These are phyloP conservation scores for Aquilaria agallochum DNA, from an alignment of 441 rosid genomes.

Conservation along the genomic window DNA sequence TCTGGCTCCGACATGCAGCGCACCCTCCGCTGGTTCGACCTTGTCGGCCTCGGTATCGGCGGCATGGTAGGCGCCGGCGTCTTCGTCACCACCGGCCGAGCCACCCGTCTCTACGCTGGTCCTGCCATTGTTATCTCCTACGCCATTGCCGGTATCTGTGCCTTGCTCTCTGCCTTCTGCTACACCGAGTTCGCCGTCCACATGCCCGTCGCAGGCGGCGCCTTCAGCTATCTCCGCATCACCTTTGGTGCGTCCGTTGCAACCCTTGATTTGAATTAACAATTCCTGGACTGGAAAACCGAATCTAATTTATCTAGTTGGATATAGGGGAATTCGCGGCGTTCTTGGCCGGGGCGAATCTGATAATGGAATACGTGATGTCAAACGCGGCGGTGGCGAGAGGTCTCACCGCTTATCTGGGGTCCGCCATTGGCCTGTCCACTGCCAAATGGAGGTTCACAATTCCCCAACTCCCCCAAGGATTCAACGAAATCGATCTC, in stretches of 20 bases:
- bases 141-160: conserved; percentile 92
- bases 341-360: conserved; percentile 83
- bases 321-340: conserved; percentile 82
- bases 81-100: conserved; percentile 75
- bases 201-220: conserved; percentile 95
- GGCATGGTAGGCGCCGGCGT: conserved; percentile 99
- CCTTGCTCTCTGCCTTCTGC: conserved; percentile 90
- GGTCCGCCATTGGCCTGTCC: conserved; percentile 67
- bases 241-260: conserved; percentile 59
- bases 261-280: neutral
- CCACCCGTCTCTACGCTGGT: conserved; percentile 56
- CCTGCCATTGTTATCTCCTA: conserved; percentile 78
- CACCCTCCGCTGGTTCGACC: conserved; percentile 81
- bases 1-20: conserved; percentile 65
- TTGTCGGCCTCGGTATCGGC: conserved; percentile 82
- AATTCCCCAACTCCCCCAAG: conserved; percentile 51
- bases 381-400: conserved; percentile 94
- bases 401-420: conserved; percentile 70
- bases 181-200: conserved; percentile 97
- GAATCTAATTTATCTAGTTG: neutral
- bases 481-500: conserved; percentile 75
- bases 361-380: conserved; percentile 80
- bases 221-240: conserved; percentile 84
- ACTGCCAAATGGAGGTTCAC: conserved; percentile 57
- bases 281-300: neutral